Conservation (phyloP, 2,329 filamentous ascomycete species). For the Penicillium sp. region DNA sequence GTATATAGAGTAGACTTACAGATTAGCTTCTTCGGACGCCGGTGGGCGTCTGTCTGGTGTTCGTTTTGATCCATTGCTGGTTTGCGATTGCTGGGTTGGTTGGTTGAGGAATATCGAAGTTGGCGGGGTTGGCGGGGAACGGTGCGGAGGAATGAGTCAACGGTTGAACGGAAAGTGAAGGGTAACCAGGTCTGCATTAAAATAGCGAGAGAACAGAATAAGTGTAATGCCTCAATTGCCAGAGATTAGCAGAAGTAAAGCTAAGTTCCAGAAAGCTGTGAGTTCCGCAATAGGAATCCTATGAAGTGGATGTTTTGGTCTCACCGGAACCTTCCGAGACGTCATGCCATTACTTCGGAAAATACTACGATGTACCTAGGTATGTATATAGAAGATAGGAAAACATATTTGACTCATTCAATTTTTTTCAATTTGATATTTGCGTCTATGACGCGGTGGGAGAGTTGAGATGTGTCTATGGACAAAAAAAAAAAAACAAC, state of each 20-base stretch:
- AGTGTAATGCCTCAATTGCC: not conserved
- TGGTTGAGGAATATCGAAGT: constrained; percentile 3
- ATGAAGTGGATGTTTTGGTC: not conserved
- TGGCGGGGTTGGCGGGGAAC: constrained; percentile 11
- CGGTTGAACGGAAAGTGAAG: not conserved
- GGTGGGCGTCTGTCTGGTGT: constrained; percentile 12
- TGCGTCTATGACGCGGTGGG: constrained; percentile 20
- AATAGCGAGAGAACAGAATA: not conserved
- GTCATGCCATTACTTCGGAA: not conserved
- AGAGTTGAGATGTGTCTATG: constrained; percentile 33
- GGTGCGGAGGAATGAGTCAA: constrained; percentile 6
- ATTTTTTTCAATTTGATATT: constrained; percentile 26
- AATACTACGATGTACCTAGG: not conserved
- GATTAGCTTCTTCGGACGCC: constrained; percentile 44
- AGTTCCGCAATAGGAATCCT: not conserved
- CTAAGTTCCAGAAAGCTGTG: not conserved
- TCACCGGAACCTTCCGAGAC: not conserved
- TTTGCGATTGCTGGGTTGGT: not conserved
- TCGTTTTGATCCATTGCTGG: constrained; percentile 16
- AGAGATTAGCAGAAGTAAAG: not conserved
- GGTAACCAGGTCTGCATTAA: not conserved
- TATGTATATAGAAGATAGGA: not conserved
- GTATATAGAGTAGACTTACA: constrained; percentile 28
- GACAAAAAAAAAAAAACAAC: constrained; percentile 12
- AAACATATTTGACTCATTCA: constrained; percentile 12